phyloP scores from a whole-genome alignment of 1,139 yeast genomes.

The Blastobotrys indianensis region DNA sequence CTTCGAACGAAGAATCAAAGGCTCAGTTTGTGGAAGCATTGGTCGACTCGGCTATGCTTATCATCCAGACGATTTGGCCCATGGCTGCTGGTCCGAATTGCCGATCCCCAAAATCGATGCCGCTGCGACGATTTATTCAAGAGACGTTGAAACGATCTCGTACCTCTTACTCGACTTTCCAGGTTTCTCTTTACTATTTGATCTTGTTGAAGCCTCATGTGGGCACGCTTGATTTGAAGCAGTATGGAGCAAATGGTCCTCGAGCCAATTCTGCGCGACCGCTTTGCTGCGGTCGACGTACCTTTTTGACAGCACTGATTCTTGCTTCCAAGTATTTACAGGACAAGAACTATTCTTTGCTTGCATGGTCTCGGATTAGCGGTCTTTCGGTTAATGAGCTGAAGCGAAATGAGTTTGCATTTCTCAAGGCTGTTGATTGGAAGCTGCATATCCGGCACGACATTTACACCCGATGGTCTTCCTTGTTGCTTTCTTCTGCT shows the following conservation, averaged over 20 bases:
- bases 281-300: slow-evolving; percentile 52
- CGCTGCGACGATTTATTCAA: slow-evolving; percentile 44
- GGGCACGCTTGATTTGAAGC: background rate
- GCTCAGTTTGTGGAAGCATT: slow-evolving; percentile 30
- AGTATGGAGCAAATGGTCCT: too few relatives aligned
- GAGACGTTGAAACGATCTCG: slow-evolving; percentile 67
- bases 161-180: slow-evolving; percentile 59
- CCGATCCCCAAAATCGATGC: slow-evolving; percentile 26
- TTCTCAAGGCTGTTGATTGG: slow-evolving; percentile 52
- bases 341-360: slow-evolving; percentile 64
- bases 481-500: slow-evolving; percentile 34
- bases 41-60: slow-evolving; percentile 34
- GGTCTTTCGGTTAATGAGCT: slow-evolving; percentile 52
- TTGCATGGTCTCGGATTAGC: slow-evolving; percentile 72
- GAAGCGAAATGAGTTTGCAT: slow-evolving; percentile 47
- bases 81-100: slow-evolving; percentile 5
- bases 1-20: slow-evolving; percentile 13
- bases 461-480: slow-evolving; percentile 49
- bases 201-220: slow-evolving; percentile 38
- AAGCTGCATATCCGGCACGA: slow-evolving; percentile 46
- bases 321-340: slow-evolving; percentile 67
- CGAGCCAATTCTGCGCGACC: background rate
- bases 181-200: slow-evolving; percentile 60
- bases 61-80: slow-evolving; percentile 36
- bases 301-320: slow-evolving; percentile 60